A percentile compares a stretch with the other conserved stretches of the same genome.
Evolutionary conservation across 192 early-diverging fungal genomes (phyloP).

Genomic region (Linnemannia hyalina): DNA sequence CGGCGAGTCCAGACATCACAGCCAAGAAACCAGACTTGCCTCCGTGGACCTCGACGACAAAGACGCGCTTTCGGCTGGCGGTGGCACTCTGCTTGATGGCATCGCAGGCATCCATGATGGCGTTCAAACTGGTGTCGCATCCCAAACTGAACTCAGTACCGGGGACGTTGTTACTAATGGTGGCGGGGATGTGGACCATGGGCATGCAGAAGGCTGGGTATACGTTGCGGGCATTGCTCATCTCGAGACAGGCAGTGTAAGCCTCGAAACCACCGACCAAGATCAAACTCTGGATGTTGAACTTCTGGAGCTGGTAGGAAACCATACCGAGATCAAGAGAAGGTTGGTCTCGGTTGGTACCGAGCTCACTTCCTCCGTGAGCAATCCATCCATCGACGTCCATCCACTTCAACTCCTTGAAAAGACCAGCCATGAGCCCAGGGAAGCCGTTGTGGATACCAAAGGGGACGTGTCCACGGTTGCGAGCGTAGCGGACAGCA

Average conservation of each 20-base stretch:
- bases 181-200: slow-evolving; percentile 93
- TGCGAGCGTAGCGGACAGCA: slow-evolving; percentile 85
- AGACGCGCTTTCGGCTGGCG: slow-evolving; percentile 90
- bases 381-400: slow-evolving; percentile 93
- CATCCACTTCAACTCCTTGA: slow-evolving; percentile 85
- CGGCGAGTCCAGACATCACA: slow-evolving; percentile 84
- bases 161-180: slow-evolving; percentile 97
- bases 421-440: slow-evolving; percentile 87
- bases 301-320: slow-evolving; percentile 92
- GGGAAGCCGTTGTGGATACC: slow-evolving; percentile 94
- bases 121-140: slow-evolving; percentile 95
- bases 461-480: slow-evolving; percentile 89
- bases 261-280: slow-evolving; percentile 98
- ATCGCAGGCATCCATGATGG: slow-evolving; percentile 92
- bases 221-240: slow-evolving; percentile 76
- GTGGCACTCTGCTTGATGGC: slow-evolving; percentile 94
- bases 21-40: slow-evolving; percentile 96
- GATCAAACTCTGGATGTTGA: slow-evolving; percentile 90
- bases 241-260: slow-evolving; percentile 80
- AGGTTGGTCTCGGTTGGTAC: slow-evolving; percentile 95
- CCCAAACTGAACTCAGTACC: slow-evolving; percentile 96
- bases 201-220: slow-evolving; percentile 97
- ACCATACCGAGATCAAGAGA: slow-evolving; percentile 87
- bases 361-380: slow-evolving; percentile 91
- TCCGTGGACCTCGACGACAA: slow-evolving; percentile 97